Percentiles rank a stretch among this genome's conserved stretches.
These are phyloP conservation scores for Fusarium avenaceum DNA, from an alignment of 2,329 filamentous ascomycete genomes.

Conservation along the genomic window DNA sequence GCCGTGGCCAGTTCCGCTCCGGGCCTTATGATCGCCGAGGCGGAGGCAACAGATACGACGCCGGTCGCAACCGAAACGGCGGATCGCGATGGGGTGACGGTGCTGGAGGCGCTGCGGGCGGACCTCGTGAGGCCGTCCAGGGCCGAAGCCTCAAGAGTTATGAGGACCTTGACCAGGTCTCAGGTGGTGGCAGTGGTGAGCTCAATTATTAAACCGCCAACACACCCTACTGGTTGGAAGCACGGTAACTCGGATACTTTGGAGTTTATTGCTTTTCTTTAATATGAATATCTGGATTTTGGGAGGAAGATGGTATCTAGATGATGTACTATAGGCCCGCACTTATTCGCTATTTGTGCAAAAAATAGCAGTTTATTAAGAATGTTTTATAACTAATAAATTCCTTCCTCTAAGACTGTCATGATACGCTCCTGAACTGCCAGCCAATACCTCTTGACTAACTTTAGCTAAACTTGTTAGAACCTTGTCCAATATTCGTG, in stretches of 20 bases:
- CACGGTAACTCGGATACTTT: slow-evolving; percentile 13
- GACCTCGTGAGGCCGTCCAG: slow-evolving; percentile 90
- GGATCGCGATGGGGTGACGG: slow-evolving; percentile 79
- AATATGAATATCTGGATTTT: slow-evolving; percentile 29
- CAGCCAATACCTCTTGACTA: not conserved
- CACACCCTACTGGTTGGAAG: not conserved
- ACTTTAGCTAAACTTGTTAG: no score
- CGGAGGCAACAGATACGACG: slow-evolving; percentile 67
- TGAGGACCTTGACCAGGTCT: slow-evolving; percentile 92
- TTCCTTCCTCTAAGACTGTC: not conserved
- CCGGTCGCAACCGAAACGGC: slow-evolving; percentile 62
- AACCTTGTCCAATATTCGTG: no score
- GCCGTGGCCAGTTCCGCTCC: slow-evolving; percentile 70
- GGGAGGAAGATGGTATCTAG: slow-evolving; percentile 17
- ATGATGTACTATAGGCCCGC: slow-evolving; percentile 44
- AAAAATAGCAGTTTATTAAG: slow-evolving; percentile 12
- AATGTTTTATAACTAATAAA: slow-evolving; percentile 1
- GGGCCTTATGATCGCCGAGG: slow-evolving; percentile 81
- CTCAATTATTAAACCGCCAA: slow-evolving; percentile 81
- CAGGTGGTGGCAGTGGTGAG: slow-evolving; percentile 80
- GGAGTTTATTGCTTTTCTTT: slow-evolving; percentile 40
- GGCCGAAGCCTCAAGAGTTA: slow-evolving; percentile 96
- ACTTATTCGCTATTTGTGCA: slow-evolving; percentile 20
- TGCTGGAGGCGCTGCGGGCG: slow-evolving; percentile 81
- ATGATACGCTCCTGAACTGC: not conserved